Base-by-base conservation (phyloP, 75 land plant species). In the Chamaecyparis obtusa region DNA sequence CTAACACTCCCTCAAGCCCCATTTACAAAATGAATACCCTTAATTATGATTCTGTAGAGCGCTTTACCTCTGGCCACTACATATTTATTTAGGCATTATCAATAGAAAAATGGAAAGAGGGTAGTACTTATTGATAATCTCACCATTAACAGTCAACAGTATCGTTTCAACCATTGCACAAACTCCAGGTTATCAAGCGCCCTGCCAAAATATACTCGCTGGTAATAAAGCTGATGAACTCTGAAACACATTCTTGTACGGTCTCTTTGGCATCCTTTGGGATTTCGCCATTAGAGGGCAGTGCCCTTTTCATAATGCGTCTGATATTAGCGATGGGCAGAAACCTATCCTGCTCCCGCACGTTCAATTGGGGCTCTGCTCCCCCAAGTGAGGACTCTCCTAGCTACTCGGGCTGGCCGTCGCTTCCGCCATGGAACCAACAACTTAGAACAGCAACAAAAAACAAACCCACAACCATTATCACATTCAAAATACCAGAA, bases 291-390 rank as follows among this genome's bases (percentile, higher is more conserved):
- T 94, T 94, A 0, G 93, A 90, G 16, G 95, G 95, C n/a, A 94
- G 87, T 57, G 93, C 95, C 37, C 89, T 89, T 86, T 94, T 93
- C 95, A 94, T 94, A 64, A 94, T 93, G 14, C 95, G 87, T 82
- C 95, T 94, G n/a, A 94, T 93, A 77, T 94, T 94, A 3, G 95
- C 95, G 36, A 92, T 94, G 33, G 95, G 95, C 11, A 94, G 90
- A 86, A 89, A 93, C 72, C 95, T 87, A 44, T 94, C 95, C 88
- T 93, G 94, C 89, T 93, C 94, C 21, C 90, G 89, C 1, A 91
- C 92, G 51, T 84, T 88, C 27, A 87, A 48, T 13, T 77, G 72
- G 19, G 88, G 16, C 88, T 89, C 54, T 87, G 90, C 27, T 89
- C 92, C n/a, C 91, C 91, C 81, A 88, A 88, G 57, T 86, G 89